A percentile compares a stretch with the other conserved stretches of the same genome.
Conservation (phyloP, 106 monocot species). For the Dendrobium catenatum region DNA sequence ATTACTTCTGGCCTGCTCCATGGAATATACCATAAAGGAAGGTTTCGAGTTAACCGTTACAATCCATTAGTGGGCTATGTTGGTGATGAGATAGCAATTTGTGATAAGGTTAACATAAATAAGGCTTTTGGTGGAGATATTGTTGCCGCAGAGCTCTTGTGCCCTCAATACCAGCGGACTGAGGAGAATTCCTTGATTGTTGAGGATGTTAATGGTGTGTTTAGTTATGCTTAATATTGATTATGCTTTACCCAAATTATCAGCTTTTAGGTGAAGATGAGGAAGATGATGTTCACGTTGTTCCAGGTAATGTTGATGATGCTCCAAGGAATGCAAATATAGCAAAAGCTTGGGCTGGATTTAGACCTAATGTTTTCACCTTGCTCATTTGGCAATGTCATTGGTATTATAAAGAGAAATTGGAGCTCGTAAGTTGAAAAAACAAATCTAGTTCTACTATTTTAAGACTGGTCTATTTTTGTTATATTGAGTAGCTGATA, state of each 20-base stretch:
- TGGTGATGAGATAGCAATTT: no score
- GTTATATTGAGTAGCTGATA: neutral
- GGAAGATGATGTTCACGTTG: constrained; percentile 82
- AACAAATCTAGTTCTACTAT: neutral
- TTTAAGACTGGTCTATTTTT: constrained; percentile 1
- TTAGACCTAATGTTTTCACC: constrained; percentile 12
- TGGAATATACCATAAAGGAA: constrained; percentile 96
- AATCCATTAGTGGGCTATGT: constrained; percentile 98
- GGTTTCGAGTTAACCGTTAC: constrained; percentile 92
- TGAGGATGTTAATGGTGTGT: constrained; percentile 66
- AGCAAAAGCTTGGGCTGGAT: constrained; percentile 24
- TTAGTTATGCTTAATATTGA: constrained; percentile 6
- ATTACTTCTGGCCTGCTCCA: constrained; percentile 73
- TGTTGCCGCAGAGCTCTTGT: constrained; percentile 86
- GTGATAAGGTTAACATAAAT: constrained; percentile 54
- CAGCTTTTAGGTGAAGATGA: constrained; percentile 66
- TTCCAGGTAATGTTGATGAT: constrained; percentile 87
- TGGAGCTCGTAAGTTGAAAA: constrained; percentile 88
- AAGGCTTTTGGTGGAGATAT: constrained; percentile 97
- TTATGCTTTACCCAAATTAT: neutral
- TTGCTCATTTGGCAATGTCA: constrained; percentile 67
- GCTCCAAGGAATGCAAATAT: constrained; percentile 64
- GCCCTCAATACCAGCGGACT: constrained; percentile 75
- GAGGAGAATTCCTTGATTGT: constrained; percentile 50
- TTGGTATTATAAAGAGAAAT: constrained; percentile 97